These are phyloP conservation scores for Penicillium paradoxum DNA, from an alignment of 495 filamentous ascomycete species.

Conservation along the genomic window DNA sequence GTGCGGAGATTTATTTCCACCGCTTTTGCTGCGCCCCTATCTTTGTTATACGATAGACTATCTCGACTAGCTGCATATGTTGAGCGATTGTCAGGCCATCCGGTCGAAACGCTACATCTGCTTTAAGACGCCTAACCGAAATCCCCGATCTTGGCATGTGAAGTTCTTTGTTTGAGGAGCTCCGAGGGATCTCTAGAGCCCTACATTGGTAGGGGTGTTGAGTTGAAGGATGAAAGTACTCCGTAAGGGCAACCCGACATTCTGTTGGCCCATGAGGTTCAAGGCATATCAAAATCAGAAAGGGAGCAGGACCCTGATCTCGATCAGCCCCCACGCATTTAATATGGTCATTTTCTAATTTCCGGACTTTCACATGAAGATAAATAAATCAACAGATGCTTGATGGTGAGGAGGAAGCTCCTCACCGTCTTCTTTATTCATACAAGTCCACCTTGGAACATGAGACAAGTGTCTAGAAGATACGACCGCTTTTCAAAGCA, in stretches of 20 bases:
- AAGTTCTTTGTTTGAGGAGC: neutral
- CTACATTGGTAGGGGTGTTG: no score
- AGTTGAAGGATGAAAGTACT: no score
- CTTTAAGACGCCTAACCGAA: no score
- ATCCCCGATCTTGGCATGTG: neutral
- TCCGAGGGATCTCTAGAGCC: no score
- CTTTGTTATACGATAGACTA: neutral
- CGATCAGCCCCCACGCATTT: neutral
- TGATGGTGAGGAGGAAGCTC: neutral
- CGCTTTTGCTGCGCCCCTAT: neutral
- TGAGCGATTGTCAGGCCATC: no score
- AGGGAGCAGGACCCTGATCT: neutral
- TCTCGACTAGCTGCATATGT: neutral
- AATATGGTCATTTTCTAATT: neutral
- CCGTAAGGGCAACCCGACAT: no score
- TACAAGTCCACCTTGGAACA: neutral
- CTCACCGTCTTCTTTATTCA: neutral
- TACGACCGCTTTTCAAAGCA: slow-evolving; percentile 24
- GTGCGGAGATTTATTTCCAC: neutral
- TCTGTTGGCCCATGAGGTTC: no score
- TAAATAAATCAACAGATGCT: neutral
- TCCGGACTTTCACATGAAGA: neutral
- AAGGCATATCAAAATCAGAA: neutral
- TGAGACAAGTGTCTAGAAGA: slow-evolving; percentile 9
- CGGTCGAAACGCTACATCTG: no score